phyloP scores from a whole-genome alignment of 495 filamentous ascomycete genomes.

The Entonaema liquescens region DNA sequence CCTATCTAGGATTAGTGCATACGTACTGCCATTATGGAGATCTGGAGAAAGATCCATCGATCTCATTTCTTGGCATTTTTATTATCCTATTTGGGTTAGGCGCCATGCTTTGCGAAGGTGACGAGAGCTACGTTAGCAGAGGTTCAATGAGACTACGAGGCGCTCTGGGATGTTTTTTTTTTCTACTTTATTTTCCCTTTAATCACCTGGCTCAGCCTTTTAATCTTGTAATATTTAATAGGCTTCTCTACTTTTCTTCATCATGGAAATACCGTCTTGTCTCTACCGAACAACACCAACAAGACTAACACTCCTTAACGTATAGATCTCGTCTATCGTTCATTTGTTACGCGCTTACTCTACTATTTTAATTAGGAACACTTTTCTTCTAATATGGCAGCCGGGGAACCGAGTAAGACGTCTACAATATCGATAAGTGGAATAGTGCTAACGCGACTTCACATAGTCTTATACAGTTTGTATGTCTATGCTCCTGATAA shows the following conservation, averaged over 20 bases:
- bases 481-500: constrained; percentile 48
- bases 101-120: constrained; percentile 16
- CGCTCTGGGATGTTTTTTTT: not conserved
- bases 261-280: not conserved
- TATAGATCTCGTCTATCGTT: not conserved
- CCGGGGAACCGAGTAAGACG: constrained; percentile 42
- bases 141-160: not conserved
- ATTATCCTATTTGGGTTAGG: constrained; percentile 37
- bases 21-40: not conserved
- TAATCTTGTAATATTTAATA: not conserved
- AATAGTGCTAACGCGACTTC: not conserved
- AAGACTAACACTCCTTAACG: not conserved
- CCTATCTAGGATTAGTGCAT: not conserved
- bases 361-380: not conserved
- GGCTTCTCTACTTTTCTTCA: not conserved
- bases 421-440: not conserved
- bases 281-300: not conserved
- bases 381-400: constrained; percentile 30
- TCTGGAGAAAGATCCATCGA: not conserved
- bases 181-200: no score
- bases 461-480: constrained; percentile 41
- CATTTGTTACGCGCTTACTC: not conserved
- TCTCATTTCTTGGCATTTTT: constrained; percentile 35
- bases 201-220: not conserved
- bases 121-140: constrained; percentile 11